A percentile compares a stretch with the other conserved stretches of the same genome.
Evolutionary conservation across 1,284 basidiomycete genomes (phyloP).

Genomic region (Termitomyces sp.): DNA sequence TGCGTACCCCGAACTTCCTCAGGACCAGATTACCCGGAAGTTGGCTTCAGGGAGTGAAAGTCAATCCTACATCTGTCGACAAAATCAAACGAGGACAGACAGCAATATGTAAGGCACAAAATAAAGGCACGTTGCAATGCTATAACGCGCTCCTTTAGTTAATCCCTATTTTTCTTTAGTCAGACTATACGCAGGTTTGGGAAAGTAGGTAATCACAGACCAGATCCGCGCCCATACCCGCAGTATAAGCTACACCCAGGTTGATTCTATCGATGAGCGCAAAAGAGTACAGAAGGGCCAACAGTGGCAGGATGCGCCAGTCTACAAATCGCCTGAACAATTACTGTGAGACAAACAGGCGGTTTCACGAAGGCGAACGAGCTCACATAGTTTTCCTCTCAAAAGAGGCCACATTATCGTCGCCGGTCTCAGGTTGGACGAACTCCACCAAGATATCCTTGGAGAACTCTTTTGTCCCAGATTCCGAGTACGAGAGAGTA

Average conservation of each 20-base stretch:
- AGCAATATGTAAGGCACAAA: conserved; percentile 36
- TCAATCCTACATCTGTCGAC: conserved; percentile 3
- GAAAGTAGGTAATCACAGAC: conserved; percentile 22
- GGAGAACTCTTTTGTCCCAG: conserved; percentile 9
- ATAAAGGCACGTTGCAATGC: conserved; percentile 33
- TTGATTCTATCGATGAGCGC: conserved; percentile 42
- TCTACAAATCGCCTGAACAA: conserved; percentile 34
- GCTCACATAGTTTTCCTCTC: conserved; percentile 35
- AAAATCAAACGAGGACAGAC: conserved; percentile 18
- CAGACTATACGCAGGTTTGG: not conserved
- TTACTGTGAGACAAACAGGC: conserved; percentile 1
- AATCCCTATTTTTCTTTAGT: conserved; percentile 21
- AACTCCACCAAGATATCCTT: conserved; percentile 15
- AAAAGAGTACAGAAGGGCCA: conserved; percentile 37
- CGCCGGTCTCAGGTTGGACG: conserved; percentile 18
- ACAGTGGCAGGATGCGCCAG: conserved; percentile 37
- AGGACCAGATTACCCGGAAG: conserved; percentile 38
- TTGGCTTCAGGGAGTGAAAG: conserved; percentile 25
- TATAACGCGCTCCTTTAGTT: conserved; percentile 28
- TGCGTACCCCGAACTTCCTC: conserved; percentile 34
- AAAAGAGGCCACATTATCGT: conserved; percentile 18
- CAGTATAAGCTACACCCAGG: conserved; percentile 38
- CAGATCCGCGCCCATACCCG: conserved; percentile 39
- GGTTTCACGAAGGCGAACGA: not conserved
- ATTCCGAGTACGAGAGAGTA: conserved; percentile 11